phyloP scores from a whole-genome alignment of 148 eudicot species.

The Rhododendron simsii region DNA sequence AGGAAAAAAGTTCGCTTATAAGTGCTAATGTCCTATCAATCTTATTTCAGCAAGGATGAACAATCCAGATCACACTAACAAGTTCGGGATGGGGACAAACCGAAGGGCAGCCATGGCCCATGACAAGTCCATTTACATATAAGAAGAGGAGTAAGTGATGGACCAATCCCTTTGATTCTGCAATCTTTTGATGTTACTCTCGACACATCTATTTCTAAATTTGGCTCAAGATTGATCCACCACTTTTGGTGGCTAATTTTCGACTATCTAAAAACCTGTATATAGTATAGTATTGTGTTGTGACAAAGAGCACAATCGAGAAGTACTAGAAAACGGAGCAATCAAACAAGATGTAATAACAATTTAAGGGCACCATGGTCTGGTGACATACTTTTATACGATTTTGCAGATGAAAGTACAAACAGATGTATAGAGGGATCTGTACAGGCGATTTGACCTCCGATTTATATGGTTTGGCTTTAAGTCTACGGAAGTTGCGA shows the following conservation, averaged over 20 bases:
- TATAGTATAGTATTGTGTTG: background rate
- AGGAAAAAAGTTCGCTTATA: too few relatives aligned
- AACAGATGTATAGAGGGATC: background rate
- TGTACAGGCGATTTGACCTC: background rate
- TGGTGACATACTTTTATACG: background rate
- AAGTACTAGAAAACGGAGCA: background rate
- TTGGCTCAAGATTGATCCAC: background rate
- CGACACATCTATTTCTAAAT: background rate
- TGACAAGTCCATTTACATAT: too few relatives aligned
- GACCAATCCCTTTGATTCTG: conserved; percentile 27
- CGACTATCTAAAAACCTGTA: too few relatives aligned
- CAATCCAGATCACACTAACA: too few relatives aligned
- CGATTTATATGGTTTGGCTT: background rate
- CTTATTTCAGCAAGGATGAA: too few relatives aligned
- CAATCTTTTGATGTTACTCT: conserved; percentile 27
- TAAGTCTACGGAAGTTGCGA: background rate
- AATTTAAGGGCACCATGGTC: background rate
- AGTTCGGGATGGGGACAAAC: too few relatives aligned
- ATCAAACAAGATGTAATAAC: background rate
- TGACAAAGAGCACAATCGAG: background rate
- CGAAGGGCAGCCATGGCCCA: too few relatives aligned
- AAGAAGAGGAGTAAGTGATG: background rate
- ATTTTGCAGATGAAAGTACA: background rate
- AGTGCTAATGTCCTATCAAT: too few relatives aligned
- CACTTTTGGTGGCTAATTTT: background rate